Conservation (phyloP, 106 monocot genomes). For the Apostasia shenzhenica region DNA sequence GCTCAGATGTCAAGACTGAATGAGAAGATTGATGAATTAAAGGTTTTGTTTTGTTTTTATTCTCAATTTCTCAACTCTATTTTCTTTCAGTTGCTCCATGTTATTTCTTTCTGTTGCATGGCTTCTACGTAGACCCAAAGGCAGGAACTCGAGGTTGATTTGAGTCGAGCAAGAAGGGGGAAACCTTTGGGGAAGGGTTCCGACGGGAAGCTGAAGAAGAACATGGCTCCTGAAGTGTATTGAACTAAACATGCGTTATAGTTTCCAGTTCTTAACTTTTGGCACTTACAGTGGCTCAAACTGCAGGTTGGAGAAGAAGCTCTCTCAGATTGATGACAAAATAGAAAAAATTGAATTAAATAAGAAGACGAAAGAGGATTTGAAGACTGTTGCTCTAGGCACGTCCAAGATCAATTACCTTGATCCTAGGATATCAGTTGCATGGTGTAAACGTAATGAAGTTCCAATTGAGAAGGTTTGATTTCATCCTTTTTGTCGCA, state of each 20-base stretch:
- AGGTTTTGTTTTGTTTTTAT: constrained; percentile 28
- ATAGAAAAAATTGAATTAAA: constrained; percentile 81
- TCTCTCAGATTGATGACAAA: constrained; percentile 42
- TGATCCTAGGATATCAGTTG: constrained; percentile 85
- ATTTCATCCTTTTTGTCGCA: background rate
- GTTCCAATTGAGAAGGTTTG: constrained; percentile 91
- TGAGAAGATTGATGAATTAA: constrained; percentile 77
- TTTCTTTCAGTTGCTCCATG: background rate
- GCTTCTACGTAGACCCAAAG: constrained; percentile 34
- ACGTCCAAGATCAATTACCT: constrained; percentile 94
- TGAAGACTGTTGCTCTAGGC: constrained; percentile 82
- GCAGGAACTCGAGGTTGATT: constrained; percentile 64
- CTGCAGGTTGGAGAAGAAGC: constrained; percentile 72
- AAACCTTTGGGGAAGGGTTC: constrained; percentile 65
- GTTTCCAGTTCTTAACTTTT: background rate
- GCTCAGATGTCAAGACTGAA: constrained; percentile 72
- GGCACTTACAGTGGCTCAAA: constrained; percentile 1
- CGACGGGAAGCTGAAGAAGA: constrained; percentile 70
- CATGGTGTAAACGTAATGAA: constrained; percentile 95
- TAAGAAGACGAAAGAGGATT: constrained; percentile 66
- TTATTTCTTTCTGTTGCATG: background rate
- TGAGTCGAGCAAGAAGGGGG: constrained; percentile 65
- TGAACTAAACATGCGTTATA: background rate
- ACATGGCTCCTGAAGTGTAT: constrained; percentile 74
- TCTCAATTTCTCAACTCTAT: background rate